Conservation (phyloP, 306 rosid species). For the Fragaria ananassa region DNA sequence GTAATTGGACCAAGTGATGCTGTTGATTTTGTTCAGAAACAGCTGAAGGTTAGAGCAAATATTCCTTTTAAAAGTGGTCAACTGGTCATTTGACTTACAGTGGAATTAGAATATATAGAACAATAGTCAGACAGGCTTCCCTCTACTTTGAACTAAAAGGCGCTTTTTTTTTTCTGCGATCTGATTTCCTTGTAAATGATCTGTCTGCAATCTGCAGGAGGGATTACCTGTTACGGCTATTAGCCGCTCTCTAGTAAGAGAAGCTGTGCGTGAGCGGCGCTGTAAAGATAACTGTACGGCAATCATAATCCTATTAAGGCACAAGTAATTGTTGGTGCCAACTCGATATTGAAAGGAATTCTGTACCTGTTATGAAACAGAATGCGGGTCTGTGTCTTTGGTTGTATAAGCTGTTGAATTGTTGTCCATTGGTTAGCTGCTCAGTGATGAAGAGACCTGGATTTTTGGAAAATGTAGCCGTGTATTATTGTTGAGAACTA, state of each 20-base stretch:
- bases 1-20: conserved; percentile 97
- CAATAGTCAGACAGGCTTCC: neutral
- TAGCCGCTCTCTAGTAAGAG: conserved; percentile 70
- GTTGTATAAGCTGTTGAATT: neutral
- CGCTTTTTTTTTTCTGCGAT: neutral
- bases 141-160: neutral
- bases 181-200: neutral
- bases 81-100: neutral
- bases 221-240: conserved; percentile 61
- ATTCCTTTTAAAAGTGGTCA: neutral
- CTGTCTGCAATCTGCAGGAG: conserved; percentile 41
- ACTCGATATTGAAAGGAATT: neutral
- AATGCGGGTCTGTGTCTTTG: neutral
- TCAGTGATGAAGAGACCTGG: neutral
- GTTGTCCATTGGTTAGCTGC: neutral
- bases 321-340: conserved; percentile 36
- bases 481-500: neutral
- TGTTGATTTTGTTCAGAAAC: conserved; percentile 76
- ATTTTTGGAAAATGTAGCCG: neutral
- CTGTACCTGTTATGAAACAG: neutral
- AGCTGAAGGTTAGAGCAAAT: conserved; percentile 51
- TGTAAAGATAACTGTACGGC: conserved; percentile 94
- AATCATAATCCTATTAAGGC: conserved; percentile 60
- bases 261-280: conserved; percentile 77
- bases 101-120: neutral